Evolutionary conservation across 2,329 filamentous ascomycete species (phyloP).

Genomic region (Aspergillus transmontanensis): DNA sequence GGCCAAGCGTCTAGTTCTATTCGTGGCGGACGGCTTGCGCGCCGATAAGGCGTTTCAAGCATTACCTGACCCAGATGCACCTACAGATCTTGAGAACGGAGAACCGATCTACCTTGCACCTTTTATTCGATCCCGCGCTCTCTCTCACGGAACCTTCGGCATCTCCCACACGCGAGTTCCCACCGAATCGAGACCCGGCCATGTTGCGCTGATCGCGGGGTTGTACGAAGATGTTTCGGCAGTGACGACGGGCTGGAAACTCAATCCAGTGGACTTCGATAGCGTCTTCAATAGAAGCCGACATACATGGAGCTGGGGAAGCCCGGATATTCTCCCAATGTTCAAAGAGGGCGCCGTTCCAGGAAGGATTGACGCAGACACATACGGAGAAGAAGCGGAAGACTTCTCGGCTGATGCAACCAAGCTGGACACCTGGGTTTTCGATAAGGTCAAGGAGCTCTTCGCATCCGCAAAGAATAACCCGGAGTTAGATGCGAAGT

Average conservation of each 20-base stretch:
- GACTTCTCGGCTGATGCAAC: slow-evolving; percentile 85
- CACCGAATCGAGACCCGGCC: slow-evolving; percentile 92
- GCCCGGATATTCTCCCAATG: slow-evolving; percentile 96
- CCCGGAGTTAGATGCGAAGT: slow-evolving; percentile 68
- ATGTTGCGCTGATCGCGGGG: slow-evolving; percentile 94
- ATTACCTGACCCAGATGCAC: slow-evolving; percentile 71
- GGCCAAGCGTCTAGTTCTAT: slow-evolving; percentile 86
- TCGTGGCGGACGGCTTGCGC: slow-evolving; percentile 95
- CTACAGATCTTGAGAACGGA: slow-evolving; percentile 25
- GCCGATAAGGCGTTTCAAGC: slow-evolving; percentile 97
- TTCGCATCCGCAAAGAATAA: slow-evolving; percentile 81
- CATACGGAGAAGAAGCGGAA: slow-evolving; percentile 81
- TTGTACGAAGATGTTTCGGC: slow-evolving; percentile 97
- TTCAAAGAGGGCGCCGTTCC: slow-evolving; percentile 90
- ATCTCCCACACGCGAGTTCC: slow-evolving; percentile 96
- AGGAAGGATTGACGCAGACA: slow-evolving; percentile 83
- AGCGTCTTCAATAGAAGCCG: slow-evolving; percentile 96
- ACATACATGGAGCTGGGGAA: slow-evolving; percentile 99
- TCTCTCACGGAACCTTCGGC: slow-evolving; percentile 90
- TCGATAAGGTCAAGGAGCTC: slow-evolving; percentile 85
- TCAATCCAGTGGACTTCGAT: slow-evolving; percentile 98
- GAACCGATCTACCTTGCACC: slow-evolving; percentile 79
- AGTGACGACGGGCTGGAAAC: slow-evolving; percentile 96
- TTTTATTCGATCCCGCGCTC: slow-evolving; percentile 84
- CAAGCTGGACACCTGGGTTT: slow-evolving; percentile 89